These are phyloP conservation scores for Talaromyces thailandensis DNA, from an alignment of 495 filamentous ascomycete genomes.

Conservation along the genomic window DNA sequence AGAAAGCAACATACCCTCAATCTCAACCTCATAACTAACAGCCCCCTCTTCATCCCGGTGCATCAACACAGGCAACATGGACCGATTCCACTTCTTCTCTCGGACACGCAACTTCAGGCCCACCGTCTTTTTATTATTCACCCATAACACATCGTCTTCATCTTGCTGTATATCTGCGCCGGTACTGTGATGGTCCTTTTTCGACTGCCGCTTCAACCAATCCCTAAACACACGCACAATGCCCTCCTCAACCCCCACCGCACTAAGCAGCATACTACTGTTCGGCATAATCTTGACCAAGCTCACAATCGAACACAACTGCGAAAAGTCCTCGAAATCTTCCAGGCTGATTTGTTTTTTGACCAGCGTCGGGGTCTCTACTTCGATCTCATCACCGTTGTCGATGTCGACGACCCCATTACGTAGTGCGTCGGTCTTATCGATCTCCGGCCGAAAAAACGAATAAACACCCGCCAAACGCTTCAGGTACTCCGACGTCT, in stretches of 20 bases:
- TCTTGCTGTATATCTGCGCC: background rate
- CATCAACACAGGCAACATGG: slow-evolving; percentile 30
- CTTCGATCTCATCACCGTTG: background rate
- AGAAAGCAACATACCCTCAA: slow-evolving; percentile 42
- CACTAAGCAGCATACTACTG: slow-evolving; percentile 44
- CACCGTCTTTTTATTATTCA: slow-evolving; percentile 41
- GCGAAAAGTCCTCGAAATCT: slow-evolving; percentile 58
- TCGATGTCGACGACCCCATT: background rate
- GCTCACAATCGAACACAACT: slow-evolving; percentile 58
- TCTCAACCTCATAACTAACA: slow-evolving; percentile 51
- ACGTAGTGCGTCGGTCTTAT: slow-evolving; percentile 25
- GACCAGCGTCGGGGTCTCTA: slow-evolving; percentile 2
- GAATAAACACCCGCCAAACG: slow-evolving; percentile 40
- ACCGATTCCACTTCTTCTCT: slow-evolving; percentile 20
- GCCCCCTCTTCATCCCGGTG: slow-evolving; percentile 44
- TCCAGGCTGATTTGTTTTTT: slow-evolving; percentile 57
- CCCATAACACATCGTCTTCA: slow-evolving; percentile 43
- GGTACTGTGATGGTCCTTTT: slow-evolving; percentile 1
- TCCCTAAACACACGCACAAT: slow-evolving; percentile 57
- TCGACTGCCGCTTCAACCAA: slow-evolving; percentile 51
- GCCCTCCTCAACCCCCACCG: slow-evolving; percentile 53
- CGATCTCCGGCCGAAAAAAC: slow-evolving; percentile 50
- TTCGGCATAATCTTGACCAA: slow-evolving; percentile 57
- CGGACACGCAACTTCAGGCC: slow-evolving; percentile 50
- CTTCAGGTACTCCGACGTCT: slow-evolving; percentile 19